Conservation (phyloP, 228 moss, liverwort and hornwort species). For the Sphagnum magellanicum region DNA sequence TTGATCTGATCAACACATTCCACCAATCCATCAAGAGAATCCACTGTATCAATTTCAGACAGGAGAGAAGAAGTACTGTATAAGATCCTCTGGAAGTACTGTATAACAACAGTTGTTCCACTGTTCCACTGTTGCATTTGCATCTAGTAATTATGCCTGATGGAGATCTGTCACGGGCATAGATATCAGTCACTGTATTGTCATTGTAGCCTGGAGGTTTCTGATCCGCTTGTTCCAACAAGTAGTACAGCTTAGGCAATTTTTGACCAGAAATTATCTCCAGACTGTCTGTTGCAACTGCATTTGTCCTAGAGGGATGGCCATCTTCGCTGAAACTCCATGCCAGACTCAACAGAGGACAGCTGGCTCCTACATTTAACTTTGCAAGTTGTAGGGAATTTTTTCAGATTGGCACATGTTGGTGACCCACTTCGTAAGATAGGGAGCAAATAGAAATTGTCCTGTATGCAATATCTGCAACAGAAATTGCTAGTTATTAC, state of each 20-base stretch:
- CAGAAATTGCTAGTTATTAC: background rate
- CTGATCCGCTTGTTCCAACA: background rate
- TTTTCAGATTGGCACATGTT: constrained; percentile 9
- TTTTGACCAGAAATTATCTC: background rate
- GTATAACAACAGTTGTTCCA: too few species aligned
- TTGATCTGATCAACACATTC: constrained; percentile 16
- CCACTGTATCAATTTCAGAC: too few species aligned
- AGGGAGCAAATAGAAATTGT: constrained; percentile 42
- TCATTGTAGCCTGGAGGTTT: background rate
- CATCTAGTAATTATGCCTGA: background rate
- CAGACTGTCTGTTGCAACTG: background rate
- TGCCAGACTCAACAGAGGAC: constrained; percentile 28
- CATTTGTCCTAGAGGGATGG: constrained; percentile 13
- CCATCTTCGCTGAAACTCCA: constrained; percentile 18
- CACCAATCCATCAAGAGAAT: too few species aligned
- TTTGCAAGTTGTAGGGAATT: constrained; percentile 2
- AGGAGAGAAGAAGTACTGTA: too few species aligned
- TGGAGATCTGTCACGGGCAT: background rate
- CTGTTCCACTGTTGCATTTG: background rate
- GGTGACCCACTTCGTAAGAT: constrained; percentile 6
- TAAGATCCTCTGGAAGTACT: too few species aligned
- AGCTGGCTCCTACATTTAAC: constrained; percentile 25
- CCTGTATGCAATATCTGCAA: constrained; percentile 41
- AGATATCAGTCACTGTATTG: background rate
- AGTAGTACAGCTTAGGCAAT: background rate